Evolutionary conservation across 768 basidiomycete species (phyloP).

Genomic region (Mycena epipterygia): DNA sequence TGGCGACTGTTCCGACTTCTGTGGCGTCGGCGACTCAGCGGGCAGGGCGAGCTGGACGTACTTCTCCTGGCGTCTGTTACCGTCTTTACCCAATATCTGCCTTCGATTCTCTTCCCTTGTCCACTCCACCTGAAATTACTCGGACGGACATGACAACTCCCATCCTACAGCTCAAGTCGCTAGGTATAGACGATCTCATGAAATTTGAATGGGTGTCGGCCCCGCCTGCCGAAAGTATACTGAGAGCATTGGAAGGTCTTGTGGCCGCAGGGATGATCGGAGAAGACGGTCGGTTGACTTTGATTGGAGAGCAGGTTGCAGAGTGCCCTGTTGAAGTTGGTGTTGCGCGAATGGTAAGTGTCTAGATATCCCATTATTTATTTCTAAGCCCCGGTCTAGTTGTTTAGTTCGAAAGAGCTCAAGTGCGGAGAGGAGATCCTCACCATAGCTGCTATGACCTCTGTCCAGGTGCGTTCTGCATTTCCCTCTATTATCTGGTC

Average conservation of each 20-base stretch:
- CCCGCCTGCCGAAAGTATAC: constrained; percentile 88
- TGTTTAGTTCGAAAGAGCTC: constrained; percentile 88
- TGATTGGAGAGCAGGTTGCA: constrained; percentile 87
- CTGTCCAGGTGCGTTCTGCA: constrained; percentile 75
- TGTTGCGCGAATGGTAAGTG: constrained; percentile 91
- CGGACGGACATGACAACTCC: constrained; percentile 93
- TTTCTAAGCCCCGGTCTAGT: constrained; percentile 55
- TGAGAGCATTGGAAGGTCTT: constrained; percentile 89
- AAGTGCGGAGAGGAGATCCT: constrained; percentile 96
- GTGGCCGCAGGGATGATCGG: constrained; percentile 87
- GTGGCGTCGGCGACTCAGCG: constrained; percentile 93
- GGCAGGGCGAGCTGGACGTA: constrained; percentile 95
- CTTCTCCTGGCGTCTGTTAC: constrained; percentile 92
- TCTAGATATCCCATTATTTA: not conserved
- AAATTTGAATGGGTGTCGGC: constrained; percentile 96
- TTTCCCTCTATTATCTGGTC: not conserved
- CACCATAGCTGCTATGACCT: constrained; percentile 96
- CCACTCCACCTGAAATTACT: constrained; percentile 91
- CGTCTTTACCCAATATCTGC: constrained; percentile 83
- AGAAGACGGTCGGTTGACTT: constrained; percentile 81
- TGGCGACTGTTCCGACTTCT: constrained; percentile 87
- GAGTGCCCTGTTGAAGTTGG: constrained; percentile 95
- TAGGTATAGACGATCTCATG: constrained; percentile 96
- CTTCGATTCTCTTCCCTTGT: constrained; percentile 71
- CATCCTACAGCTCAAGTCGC: constrained; percentile 92